A percentile compares a stretch with the other conserved stretches of the same genome.
phyloP scores from a whole-genome alignment of 768 basidiomycete genomes.

The Termitomyces sp. region DNA sequence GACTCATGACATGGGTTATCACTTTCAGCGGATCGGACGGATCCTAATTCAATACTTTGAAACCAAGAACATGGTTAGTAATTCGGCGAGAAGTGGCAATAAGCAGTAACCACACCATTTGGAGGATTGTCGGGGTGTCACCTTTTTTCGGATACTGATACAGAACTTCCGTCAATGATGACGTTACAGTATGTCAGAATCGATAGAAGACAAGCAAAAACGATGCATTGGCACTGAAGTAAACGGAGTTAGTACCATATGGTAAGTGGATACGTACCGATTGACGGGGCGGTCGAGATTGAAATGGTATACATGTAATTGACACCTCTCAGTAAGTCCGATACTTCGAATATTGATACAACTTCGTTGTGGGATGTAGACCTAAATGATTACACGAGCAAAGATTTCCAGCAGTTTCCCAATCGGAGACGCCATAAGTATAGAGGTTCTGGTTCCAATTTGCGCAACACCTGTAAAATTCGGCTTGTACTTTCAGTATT shows the following conservation, averaged over 20 bases:
- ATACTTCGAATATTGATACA: background rate
- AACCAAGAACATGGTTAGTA: background rate
- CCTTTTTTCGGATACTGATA: background rate
- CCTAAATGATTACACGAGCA: too few relatives aligned
- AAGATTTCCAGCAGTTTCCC: too few relatives aligned
- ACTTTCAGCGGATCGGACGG: background rate
- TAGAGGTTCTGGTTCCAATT: too few relatives aligned
- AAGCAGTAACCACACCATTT: background rate
- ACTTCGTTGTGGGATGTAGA: background rate
- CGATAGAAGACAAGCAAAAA: background rate
- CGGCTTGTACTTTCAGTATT: background rate
- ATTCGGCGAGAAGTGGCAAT: background rate
- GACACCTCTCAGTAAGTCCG: background rate
- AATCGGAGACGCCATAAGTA: too few relatives aligned
- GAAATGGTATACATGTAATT: background rate
- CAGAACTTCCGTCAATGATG: background rate
- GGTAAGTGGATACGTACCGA: background rate
- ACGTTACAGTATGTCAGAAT: background rate
- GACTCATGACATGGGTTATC: background rate
- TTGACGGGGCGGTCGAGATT: background rate
- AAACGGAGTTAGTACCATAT: background rate
- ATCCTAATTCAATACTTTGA: background rate
- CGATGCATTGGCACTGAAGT: background rate
- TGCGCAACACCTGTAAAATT: background rate
- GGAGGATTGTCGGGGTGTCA: background rate